Conservation (phyloP, 225 moss, liverwort and hornwort species). For the Marchantia paleacea region DNA sequence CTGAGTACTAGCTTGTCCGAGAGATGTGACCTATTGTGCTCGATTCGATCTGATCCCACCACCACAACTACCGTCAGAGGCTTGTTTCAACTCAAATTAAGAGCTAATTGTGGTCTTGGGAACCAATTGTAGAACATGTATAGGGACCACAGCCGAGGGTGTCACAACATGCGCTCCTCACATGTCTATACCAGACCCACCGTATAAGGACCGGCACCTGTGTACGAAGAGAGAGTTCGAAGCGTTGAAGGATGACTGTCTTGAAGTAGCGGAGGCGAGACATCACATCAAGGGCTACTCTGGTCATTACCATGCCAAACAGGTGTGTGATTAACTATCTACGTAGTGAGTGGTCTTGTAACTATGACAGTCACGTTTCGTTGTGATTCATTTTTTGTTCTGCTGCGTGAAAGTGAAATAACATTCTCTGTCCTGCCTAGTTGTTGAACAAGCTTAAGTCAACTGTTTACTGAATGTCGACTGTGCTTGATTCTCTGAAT, state of each 20-base stretch:
- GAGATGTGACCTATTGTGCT: background rate
- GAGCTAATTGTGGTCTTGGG: background rate
- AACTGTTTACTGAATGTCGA: background rate
- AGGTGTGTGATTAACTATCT: constrained; percentile 34
- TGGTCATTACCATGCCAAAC: constrained; percentile 77
- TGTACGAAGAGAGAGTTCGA: constrained; percentile 63
- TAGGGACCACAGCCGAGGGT: constrained; percentile 75
- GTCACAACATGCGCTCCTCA: constrained; percentile 45
- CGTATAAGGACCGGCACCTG: constrained; percentile 63
- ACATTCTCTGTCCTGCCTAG: background rate
- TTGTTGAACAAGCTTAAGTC: background rate
- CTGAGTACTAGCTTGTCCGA: background rate
- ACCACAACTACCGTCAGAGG: background rate
- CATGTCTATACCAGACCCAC: constrained; percentile 73
- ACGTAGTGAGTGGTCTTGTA: background rate
- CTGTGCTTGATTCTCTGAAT: background rate
- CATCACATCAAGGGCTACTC: constrained; percentile 92
- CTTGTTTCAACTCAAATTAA: background rate
- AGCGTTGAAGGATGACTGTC: constrained; percentile 68
- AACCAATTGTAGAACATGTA: constrained; percentile 54
- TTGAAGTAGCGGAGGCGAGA: constrained; percentile 85
- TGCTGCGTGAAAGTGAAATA: background rate
- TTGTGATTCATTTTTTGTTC: background rate
- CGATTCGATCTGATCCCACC: background rate
- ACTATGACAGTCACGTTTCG: background rate